Evolutionary conservation across 1,284 basidiomycete species (phyloP).

Genomic region (Cryptococcus sp.): DNA sequence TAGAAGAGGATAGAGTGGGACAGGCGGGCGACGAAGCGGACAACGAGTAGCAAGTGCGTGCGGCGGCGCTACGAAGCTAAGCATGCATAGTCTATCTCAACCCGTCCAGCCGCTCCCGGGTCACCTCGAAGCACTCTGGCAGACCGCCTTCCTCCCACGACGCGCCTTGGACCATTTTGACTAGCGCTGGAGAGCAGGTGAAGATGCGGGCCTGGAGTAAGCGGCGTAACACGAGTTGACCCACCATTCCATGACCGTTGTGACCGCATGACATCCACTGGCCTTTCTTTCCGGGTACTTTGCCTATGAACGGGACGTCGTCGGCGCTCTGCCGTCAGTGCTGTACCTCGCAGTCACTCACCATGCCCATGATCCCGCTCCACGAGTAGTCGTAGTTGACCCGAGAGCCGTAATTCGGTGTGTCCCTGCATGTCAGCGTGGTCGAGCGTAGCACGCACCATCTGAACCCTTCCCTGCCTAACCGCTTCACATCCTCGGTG

Average conservation of each 20-base stretch:
- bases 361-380: constrained; percentile 32
- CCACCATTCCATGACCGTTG: constrained; percentile 38
- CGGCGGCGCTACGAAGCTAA: too few relatives aligned
- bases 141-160: constrained; percentile 23
- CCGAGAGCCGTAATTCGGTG: background rate
- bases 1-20: constrained; percentile 6
- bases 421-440: constrained; percentile 7
- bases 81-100: too few relatives aligned
- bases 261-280: constrained; percentile 36
- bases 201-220: constrained; percentile 31
- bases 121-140: constrained; percentile 31
- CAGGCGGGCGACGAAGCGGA: constrained; percentile 12
- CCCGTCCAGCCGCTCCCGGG: constrained; percentile 23
- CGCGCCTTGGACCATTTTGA: constrained; percentile 28
- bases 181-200: constrained; percentile 32
- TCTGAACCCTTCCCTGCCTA: constrained; percentile 18
- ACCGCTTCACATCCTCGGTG: constrained; percentile 20
- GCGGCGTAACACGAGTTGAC: background rate
- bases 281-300: constrained; percentile 29
- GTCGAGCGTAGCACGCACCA: constrained; percentile 10
- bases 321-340: constrained; percentile 23
- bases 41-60: background rate
- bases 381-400: constrained; percentile 25
- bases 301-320: constrained; percentile 32
- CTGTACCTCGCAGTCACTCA: background rate